Evolutionary conservation across 2,329 filamentous ascomycete genomes (phyloP), one percentile per base, ranked within the genome.

Genomic region (Alternaria atra): DNA sequence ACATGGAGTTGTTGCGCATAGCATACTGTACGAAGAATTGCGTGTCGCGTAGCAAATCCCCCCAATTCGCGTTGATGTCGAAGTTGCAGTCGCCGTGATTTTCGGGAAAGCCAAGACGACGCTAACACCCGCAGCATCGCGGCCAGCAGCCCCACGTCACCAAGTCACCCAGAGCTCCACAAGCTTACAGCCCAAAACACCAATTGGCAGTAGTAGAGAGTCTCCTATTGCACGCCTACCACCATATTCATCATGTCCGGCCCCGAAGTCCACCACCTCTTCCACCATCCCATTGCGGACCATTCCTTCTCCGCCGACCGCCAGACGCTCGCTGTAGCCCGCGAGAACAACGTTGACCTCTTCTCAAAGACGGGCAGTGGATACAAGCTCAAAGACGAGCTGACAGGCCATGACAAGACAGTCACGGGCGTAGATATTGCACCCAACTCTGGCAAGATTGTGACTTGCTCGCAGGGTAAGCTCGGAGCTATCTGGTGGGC

Each of bases 351-450:
- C 70, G 90, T 99, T 74, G 93, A 97, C 84, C 89, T 99, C 42
- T 98, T 97, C 80, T 84, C 86, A 73, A 87, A 85, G 72, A 85
- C 85, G 58, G 93, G 91, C 76, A 88, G 83, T 74, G 87, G 89
- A 67, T 97, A 94, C 82, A 89, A 89, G 78, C 84, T 97, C 68
- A 90, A 94, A 78, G 93, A 98, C 79, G 93, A 97, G 82, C 86
- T 99, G 61, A 95, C 94, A 76, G 95, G 94, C 44, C 95, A 99
- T 75, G 96, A 99, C 80, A 99, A 99, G 84, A 94, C 90, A 1
- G 92, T 99, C 52, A 99, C 95, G 2, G 91, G 95, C 72, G 93
- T 99, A 25, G 95, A 99, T 75, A 97, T 99, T 82, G 94, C 95
- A 2, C 92, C 93, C 17, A 88, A 88, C 64, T 94, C 89, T 68